These are phyloP conservation scores for Vitis amurensis DNA, from an alignment of 164 flowering plant species.

Conservation along the genomic window DNA sequence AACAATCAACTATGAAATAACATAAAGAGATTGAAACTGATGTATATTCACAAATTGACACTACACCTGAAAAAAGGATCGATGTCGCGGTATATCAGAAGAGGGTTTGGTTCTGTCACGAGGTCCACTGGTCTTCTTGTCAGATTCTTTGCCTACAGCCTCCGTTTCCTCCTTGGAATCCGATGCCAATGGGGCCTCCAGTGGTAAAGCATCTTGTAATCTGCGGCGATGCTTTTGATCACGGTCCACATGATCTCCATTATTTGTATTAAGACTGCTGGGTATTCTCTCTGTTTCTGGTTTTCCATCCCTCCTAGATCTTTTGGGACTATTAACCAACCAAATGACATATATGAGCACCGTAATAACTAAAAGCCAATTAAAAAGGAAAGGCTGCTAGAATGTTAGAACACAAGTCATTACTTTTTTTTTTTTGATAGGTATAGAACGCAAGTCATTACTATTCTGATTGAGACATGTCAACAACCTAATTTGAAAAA, in stretches of 20 bases:
- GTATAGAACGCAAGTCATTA: not conserved
- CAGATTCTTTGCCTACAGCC: conserved; percentile 30
- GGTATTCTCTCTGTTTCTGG: conserved; percentile 52
- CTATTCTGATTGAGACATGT: not conserved
- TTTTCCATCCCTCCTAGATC: conserved; percentile 73
- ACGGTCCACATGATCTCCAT: conserved; percentile 23
- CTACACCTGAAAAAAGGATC: conserved; percentile 65
- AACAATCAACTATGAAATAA: not conserved
- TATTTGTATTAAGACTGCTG: conserved; percentile 30
- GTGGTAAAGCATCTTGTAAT: conserved; percentile 57
- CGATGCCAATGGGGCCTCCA: conserved; percentile 40
- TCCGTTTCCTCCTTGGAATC: conserved; percentile 38
- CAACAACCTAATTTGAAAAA: not conserved
- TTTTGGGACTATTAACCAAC: conserved; percentile 59
- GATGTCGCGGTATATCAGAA: conserved; percentile 48
- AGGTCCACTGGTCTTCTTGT: conserved; percentile 33
- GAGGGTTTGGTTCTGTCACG: conserved; percentile 33
- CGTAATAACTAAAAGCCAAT: not conserved
- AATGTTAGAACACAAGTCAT: not conserved
- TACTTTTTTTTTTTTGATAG: no score
- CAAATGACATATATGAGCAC: not conserved
- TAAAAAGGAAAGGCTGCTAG: no score
- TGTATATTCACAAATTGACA: conserved; percentile 2
- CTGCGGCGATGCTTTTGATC: conserved; percentile 53
- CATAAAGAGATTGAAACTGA: not conserved